Evolutionary conservation across 768 basidiomycete genomes (phyloP), one percentile per base, ranked within the genome.

Genomic region (Tylopilus rubrobrunneus): DNA sequence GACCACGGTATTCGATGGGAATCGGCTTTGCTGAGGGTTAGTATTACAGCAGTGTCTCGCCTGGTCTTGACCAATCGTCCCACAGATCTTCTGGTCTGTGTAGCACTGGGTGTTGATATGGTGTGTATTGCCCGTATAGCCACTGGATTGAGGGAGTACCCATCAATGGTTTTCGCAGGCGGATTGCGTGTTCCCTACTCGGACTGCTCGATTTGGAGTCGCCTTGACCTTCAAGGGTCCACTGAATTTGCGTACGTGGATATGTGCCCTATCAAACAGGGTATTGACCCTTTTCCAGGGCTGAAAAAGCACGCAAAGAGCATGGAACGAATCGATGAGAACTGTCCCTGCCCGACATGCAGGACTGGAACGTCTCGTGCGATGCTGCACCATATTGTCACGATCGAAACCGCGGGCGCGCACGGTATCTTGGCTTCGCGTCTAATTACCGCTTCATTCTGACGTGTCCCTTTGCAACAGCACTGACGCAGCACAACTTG

Each of bases 71-170:
- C 37, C 47, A 19, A 48, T 25, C n/a, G 14, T 5, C 27, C 48
- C 25, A 39, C 56, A 90, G 92, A 96, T 74, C 77, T 96, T 14
- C 73, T 96, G 39, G 92, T 95, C 14, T 94, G 93, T 62, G 85
- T 92, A 21, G 92, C 92, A 5, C 75, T 96, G n/a, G 92, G 92
- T 14, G 80, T 95, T 29, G 92, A 96, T 63, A 95, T 96, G 91
- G 92, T 89, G 57, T 29, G 73, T 56, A 36, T 25, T 48, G 25
- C 43, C 39, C 46, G 39, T 34, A 41, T 49, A 31, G 19, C 28
- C 28, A n/a, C 7, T 36, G 23, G 9, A 23, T 56, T 7, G 56
- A 17, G 45, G 17, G 29, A 46, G 48, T 31, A 17, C 31, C 52
- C 19, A 49, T 10, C 17, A 33, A n/a, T 10, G 6, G 11, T 15